Base-by-base conservation (phyloP, 768 basidiomycete species). In the Hebeloma cylindrosporum region DNA sequence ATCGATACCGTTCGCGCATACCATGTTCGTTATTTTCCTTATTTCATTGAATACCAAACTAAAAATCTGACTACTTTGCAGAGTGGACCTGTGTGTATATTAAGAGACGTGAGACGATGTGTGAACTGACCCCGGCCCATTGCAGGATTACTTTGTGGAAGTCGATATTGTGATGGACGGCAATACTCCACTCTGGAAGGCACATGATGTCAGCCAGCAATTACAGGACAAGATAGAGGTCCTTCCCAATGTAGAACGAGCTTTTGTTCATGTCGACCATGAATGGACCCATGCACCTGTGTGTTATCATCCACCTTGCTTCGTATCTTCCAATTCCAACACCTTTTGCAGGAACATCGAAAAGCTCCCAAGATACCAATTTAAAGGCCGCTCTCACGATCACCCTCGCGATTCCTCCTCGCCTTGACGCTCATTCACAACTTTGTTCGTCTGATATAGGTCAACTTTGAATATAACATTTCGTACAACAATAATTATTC, bases 231-330 rank as follows among this genome's bases (percentile, higher is more conserved):
- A 87, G 67, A 82, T 96, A 35, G 93, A 96, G 60, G 78, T 81
- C 11, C 69, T 96, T 28, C 91, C 93, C 2, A 87, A 90, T 56
- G 93, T 96, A 31, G 93, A 89, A 51, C 74, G 93, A 27, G 93
- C 93, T 27, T 96, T 94, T 63, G 92, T 96, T 18, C 93, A 96
- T 60, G 90, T 95, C 47, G 93, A 96, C 66, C 86, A 95, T 58
- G 93, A 95, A 67, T 85, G 87, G 4, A 85, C 83, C n/a, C 93
- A 94, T 66, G 58, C 70, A 11, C 77, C 76, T 30, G 76, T 74
- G 54, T 18, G 72, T 26, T 8, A 29, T n/a, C n/a, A n/a, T 20
- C 23, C 23, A 9, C 20, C 25, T 36, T 38, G 35, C 13, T 35
- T 29, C 26, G 25, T 14, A 28, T 23, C 20, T 41, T 28, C 21